Base-by-base conservation (phyloP, 192 early-diverging fungal species). In the Coemansia sp. region DNA sequence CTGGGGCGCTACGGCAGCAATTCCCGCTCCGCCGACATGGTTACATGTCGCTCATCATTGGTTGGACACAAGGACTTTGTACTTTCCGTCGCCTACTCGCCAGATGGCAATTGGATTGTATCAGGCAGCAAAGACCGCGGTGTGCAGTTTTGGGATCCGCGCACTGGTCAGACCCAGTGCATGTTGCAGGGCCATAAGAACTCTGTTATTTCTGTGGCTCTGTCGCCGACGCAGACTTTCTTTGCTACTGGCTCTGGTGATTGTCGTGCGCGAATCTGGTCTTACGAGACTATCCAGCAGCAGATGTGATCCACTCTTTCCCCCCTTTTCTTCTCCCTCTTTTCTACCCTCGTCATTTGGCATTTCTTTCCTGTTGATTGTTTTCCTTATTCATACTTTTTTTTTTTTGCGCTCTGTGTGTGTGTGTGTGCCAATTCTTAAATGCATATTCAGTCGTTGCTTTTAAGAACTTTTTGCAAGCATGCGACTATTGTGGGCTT, bases 221-320 rank as follows among this genome's bases (percentile, higher is more conserved):
- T 96, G 64, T 90, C 87, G 62, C 88, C 90, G 4, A 83, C 75
- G 3, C 91, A 92, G 22, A 88, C 89, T 9, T 77, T 93, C 54
- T 96, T 98, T 86, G 97, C 97, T 5, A 98, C 97, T 18, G 97
- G 94, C 16, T 93, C 92, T 34, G 97, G 97, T 51, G 97, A 98
- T 86, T 89, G 85, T 63, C 84, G 88, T 54, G 94, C 93, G 19
- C 83, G 94, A 59, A 88, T 98, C 51, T 98, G 97, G 97, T 88
- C 89, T 10, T 92, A 92, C 60, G 85, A 87, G 51, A 62, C 54
- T n/a, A 16, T 59, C 56, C 55, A 65, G 4, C 27, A 52, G 2
- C 65, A 58, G 8, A 72, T 72, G 58, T 67, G 57, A 58, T 1
- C 18, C 24, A 0, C 31, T 14, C 7, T 27, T 64, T 56, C 31